Evolutionary conservation across 2,329 filamentous ascomycete species (phyloP), one percentile per base, ranked within the genome.

Genomic region (Aureobasidium melanogenum): DNA sequence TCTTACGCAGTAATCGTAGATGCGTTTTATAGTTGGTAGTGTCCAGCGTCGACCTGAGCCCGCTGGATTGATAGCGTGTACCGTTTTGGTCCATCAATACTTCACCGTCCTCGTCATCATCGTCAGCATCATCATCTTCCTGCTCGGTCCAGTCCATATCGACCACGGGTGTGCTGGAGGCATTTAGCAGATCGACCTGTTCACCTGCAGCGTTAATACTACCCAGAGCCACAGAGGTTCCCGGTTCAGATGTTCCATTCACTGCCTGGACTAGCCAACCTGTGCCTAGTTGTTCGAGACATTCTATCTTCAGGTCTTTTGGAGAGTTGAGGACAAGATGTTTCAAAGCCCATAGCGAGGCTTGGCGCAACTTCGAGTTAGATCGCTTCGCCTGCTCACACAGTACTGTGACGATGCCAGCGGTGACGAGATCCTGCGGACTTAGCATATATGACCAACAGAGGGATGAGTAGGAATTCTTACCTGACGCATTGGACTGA

Each of bases 271-370:
- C 82, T 14, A 97, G 80, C 89, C 91, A 96, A 12, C 84, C 85
- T 0, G 89, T 83, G 9, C 86, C 86, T 4, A 97, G 80, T 68
- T 89, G 85, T 54, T 92, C 85, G 14, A 97, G 76, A 63, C 90
- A 90, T 51, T 83, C 82, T 68, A 88, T 87, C 74, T 94, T 96
- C 66, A 89, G 78, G 14, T 87, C 82, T 47, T 87, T 85, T 19
- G 82, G 82, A 6, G 88, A 84, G 24, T 85, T 86, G 64, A 88
- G 82, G 2, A 96, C 87, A 54, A 97, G 82, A 74, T 97, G 91
- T 71, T 97, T 97, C 62, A 99, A 77, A 6, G 91, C 91, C 93
- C 94, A 99, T 1, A 99, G 76, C 24, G 92, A 91, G 68, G 94
- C 91, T 28, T 95, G 80, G 26, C 91, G 85, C 58, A 97, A 79